Conservation (phyloP, 2,329 filamentous ascomycete genomes). For the Blastomyces emzantsi region DNA sequence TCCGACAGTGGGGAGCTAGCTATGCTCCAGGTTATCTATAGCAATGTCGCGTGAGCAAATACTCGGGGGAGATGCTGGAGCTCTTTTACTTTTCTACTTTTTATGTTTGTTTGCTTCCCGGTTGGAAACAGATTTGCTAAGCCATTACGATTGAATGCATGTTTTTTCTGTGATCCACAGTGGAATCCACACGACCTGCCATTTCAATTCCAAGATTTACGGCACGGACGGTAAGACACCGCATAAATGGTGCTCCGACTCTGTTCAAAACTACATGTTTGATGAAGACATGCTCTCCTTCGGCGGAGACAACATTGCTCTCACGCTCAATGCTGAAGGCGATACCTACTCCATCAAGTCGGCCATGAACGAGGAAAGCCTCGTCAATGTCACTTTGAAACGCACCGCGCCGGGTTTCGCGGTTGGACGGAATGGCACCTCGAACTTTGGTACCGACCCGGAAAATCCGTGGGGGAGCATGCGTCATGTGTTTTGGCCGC, state of each 20-base stretch:
- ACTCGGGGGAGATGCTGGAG: not conserved
- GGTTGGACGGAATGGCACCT: constrained; percentile 73
- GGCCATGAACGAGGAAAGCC: constrained; percentile 65
- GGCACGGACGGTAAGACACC: constrained; percentile 62
- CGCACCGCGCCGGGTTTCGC: constrained; percentile 71
- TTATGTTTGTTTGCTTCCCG: not conserved
- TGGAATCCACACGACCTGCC: constrained; percentile 78
- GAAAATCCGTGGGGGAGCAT: constrained; percentile 83
- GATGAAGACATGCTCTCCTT: constrained; percentile 75
- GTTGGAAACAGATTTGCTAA: constrained; percentile 10
- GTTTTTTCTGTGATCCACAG: constrained; percentile 39
- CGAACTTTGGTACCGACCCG: constrained; percentile 77
- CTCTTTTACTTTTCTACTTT: not conserved
- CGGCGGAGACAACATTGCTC: constrained; percentile 73
- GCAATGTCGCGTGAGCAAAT: constrained; percentile 76
- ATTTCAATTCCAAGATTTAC: constrained; percentile 94
- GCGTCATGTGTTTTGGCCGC: constrained; percentile 90
- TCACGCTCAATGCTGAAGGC: constrained; percentile 80
- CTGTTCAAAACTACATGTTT: constrained; percentile 70
- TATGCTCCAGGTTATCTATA: constrained; percentile 91
- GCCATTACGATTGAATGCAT: not conserved
- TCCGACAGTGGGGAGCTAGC: constrained; percentile 66
- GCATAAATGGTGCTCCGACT: constrained; percentile 74
- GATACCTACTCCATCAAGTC: constrained; percentile 83
- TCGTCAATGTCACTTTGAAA: constrained; percentile 80